Percentiles rank a stretch among this genome's conserved stretches.
phyloP scores from a whole-genome alignment of 139 green algal species.

The Auxenochlorella protothecoides region DNA sequence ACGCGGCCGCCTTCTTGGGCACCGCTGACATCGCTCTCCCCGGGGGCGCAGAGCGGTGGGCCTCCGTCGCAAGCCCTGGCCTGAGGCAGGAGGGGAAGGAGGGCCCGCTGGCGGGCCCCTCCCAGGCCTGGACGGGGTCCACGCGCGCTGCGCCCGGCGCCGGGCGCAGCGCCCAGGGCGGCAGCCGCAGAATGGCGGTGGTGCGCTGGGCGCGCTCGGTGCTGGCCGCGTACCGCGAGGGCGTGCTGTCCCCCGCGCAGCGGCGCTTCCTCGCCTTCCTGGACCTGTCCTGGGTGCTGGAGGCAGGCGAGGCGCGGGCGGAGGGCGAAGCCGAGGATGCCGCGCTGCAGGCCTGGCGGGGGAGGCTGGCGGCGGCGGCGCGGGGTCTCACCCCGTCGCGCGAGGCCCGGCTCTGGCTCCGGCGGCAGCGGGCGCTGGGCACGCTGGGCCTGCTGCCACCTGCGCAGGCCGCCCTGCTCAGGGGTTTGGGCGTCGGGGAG shows the following conservation, averaged over 20 bases:
- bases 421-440: too few species aligned
- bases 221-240: conserved; percentile 24
- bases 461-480: too few species aligned
- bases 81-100: not conserved
- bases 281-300: too few species aligned
- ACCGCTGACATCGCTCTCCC: conserved; percentile 10
- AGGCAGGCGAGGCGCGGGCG: too few species aligned
- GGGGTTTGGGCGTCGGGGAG: too few species aligned
- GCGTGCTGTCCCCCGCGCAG: conserved; percentile 24
- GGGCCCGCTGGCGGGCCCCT: not conserved
- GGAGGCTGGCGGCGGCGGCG: too few species aligned
- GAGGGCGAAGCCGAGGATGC: too few species aligned
- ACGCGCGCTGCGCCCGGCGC: not conserved
- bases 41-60: not conserved
- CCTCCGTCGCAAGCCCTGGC: not conserved
- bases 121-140: not conserved
- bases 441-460: too few species aligned
- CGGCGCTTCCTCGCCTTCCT: conserved; percentile 41
- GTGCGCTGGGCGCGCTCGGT: conserved; percentile 39
- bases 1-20: conserved; percentile 18
- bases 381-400: too few species aligned
- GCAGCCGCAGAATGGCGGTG: conserved; percentile 12
- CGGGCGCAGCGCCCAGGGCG: not conserved
- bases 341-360: too few species aligned
- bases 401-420: too few species aligned